Base-by-base conservation (phyloP, 768 basidiomycete genomes). In the Suillus hirtellus region DNA sequence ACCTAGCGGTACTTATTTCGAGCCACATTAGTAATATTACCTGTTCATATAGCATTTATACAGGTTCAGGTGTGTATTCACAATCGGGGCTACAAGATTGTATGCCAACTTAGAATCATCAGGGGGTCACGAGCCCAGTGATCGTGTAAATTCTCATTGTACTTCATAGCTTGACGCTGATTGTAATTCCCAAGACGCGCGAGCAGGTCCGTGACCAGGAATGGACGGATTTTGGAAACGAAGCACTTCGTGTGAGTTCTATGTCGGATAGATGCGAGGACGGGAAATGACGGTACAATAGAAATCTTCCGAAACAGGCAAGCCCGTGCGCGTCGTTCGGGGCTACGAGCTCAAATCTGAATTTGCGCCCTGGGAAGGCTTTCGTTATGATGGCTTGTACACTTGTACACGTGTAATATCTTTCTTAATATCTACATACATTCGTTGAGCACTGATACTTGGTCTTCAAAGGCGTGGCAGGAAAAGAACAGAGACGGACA, bases 361-460 rank as follows among this genome's bases (percentile, higher is more conserved):
- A 52, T 75, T 70, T 63, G 68, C 76, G 4, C 74, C 74, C 9
- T 10, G 34, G 7, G 10, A 40, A 1, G 73, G 73, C 6, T 68
- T 66, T 46, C 75, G 74, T 1, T 75, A 76, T 44, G 74, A 77
- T 37, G 74, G 74, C 31, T 56, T 75, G 4, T 75, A 75, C 52
- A 74, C n/a, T 44, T 64, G 76, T 4, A 42, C 63, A 3, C 34
- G 52, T 4, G 76, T 77, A 31, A 46, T 64, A 52, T n/a, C 35
- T 5, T 55, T 10, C 2, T 10, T 27, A 11, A 31, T 12, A 2
- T 53, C 14, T 5, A 14, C 1, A 24, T 49, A 53, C 12, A 1
- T 27, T n/a, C 11, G 31, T 17, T 10, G n/a, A 52, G 1, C 64
- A 59, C 14, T 49, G 56, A 54, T 47, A 6, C 12, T 21, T 37